These are phyloP conservation scores for Myxozyma neotropica DNA, from an alignment of 805 yeast species.

Conservation along the genomic window DNA sequence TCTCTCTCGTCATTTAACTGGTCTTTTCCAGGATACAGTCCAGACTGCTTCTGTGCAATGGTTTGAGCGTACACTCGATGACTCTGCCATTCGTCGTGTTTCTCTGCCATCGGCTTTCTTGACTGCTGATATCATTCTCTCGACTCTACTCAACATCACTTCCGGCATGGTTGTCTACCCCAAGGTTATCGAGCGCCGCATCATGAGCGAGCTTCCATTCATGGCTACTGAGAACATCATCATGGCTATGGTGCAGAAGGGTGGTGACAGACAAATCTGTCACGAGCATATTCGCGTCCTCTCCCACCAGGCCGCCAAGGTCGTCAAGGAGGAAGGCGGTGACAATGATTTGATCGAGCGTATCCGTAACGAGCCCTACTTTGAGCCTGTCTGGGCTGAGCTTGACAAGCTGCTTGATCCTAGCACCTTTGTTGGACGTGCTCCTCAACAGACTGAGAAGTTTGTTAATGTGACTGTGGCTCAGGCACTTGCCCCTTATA, in stretches of 20 bases:
- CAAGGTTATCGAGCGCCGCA: conserved; percentile 96
- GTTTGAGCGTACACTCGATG: conserved; percentile 99
- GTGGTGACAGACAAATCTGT: conserved; percentile 97
- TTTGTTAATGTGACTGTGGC: conserved; percentile 84
- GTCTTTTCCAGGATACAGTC: conserved; percentile 87
- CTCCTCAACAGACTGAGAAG: conserved; percentile 96
- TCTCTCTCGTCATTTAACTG: conserved; percentile 92
- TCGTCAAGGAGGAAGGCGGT: conserved; percentile 97
- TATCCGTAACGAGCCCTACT: conserved; percentile 46
- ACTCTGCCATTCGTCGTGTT: conserved; percentile 96
- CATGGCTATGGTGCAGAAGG: conserved; percentile 99
- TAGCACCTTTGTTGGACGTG: conserved; percentile 94
- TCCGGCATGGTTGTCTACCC: conserved; percentile 98
- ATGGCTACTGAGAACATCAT: conserved; percentile 99
- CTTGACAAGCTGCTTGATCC: conserved; percentile 85
- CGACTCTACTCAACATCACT: conserved; percentile 87
- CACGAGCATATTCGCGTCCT: conserved; percentile 97
- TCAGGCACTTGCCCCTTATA: conserved; percentile 72
- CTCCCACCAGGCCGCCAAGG: conserved; percentile 96
- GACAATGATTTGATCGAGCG: conserved; percentile 81
- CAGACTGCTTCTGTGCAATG: conserved; percentile 98
- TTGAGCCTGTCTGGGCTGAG: conserved; percentile 81
- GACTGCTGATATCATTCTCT: conserved; percentile 89
- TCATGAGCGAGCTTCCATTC: conserved; percentile 91
- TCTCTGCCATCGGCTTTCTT: conserved; percentile 94